Evolutionary conservation across 202 grass and related monocot species (phyloP).

Genomic region (Alloteropsis angusta): DNA sequence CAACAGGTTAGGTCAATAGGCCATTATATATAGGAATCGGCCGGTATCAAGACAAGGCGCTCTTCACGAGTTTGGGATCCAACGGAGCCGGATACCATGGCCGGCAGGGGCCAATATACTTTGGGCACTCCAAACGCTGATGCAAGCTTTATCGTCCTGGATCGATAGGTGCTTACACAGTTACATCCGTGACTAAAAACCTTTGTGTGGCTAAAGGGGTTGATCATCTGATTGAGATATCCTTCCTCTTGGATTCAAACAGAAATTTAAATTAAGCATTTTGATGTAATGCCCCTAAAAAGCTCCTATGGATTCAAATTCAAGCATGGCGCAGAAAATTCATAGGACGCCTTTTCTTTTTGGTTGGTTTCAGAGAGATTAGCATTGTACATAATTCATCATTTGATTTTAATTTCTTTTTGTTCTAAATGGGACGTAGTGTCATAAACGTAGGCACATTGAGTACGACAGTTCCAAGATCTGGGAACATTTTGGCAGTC

Average conservation of each 20-base stretch:
- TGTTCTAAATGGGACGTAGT: too few species aligned
- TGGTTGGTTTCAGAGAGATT: neutral
- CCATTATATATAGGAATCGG: neutral
- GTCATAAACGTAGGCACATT: neutral
- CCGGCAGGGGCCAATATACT: neutral
- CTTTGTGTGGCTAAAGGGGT: neutral
- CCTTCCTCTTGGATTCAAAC: neutral
- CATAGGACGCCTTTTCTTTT: neutral
- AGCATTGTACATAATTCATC: neutral
- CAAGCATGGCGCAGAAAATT: neutral
- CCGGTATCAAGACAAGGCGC: neutral
- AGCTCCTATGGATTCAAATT: neutral
- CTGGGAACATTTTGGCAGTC: neutral
- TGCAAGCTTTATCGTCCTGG: neutral
- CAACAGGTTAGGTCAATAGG: neutral
- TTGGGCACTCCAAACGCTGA: neutral
- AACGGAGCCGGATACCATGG: neutral
- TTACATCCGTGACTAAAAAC: neutral
- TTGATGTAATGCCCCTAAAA: neutral
- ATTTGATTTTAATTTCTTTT: neutral
- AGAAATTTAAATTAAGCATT: neutral
- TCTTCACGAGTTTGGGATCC: neutral
- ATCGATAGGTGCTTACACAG: too few species aligned
- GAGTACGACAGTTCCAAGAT: neutral
- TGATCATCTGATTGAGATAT: neutral